Base-by-base conservation (phyloP, 2,329 filamentous ascomycete species). In the Beauveria scarabaeidicola region DNA sequence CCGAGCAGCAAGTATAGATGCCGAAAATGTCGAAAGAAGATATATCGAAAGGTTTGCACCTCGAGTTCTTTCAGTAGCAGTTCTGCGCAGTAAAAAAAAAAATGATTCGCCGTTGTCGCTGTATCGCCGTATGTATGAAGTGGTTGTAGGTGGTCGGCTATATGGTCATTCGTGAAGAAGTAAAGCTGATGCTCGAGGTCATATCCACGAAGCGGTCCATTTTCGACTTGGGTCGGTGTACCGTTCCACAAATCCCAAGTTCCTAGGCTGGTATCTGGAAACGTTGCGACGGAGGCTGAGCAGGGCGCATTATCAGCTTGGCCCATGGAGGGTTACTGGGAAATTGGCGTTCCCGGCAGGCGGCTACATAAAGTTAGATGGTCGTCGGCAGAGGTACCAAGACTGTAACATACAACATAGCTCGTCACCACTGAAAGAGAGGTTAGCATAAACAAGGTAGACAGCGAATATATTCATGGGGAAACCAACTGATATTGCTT, bases 401-500 rank as follows among this genome's bases (percentile, higher is more conserved):
- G 23, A 13, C 13, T 36, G 15, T 21, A 36, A 72, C 74, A 66
- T 73, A 77, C 74, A 73, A 64, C 75, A 77, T 60, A 77, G 74
- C 62, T 77, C 75, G 63, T 77, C 74, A 62, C 74, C 74, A 69
- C 74, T 77, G 61, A 32, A 4, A 61, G 59, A 56, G 41, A 60
- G 38, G 64, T 73, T 63, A 71, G 70, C 59, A 52, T 15, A 19
- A 29, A 10, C 11, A 25, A 44, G 5, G 10, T 57, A 58, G n/a
- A 32, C 10, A 23, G 40, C 58, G 43, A 43, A 25, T 19, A 36
- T 27, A 32, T 32, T 21, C 6, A 3, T 3, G 43, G 19, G 11
- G 10, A 10, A 44, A 70, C 73, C 68, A 62, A 77, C 74, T 75
- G 75, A 66, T 76, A 77, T 63, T 77, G 74, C 61, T 75, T 77